Conservation (phyloP, 2,329 filamentous ascomycete species). For the Diaporthe humulicola region DNA sequence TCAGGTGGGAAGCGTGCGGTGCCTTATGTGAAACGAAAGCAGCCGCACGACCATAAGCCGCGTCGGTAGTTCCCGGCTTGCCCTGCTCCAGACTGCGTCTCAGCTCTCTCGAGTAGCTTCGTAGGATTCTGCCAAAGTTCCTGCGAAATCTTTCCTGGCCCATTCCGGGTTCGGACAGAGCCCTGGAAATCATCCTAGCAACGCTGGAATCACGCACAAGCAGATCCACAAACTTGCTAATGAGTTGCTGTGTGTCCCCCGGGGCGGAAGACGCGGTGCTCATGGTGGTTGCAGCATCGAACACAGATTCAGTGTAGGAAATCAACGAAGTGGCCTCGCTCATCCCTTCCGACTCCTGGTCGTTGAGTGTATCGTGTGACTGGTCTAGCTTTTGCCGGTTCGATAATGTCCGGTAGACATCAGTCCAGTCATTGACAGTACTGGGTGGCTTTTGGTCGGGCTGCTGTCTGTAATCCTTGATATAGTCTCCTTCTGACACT, state of each 20-base stretch:
- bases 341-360: not conserved
- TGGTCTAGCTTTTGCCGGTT: not conserved
- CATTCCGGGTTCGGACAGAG: not conserved
- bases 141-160: not conserved
- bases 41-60: not conserved
- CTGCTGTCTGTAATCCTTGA: not conserved
- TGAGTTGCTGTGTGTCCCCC: not conserved
- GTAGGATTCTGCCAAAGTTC: not conserved
- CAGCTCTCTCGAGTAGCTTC: slow-evolving; percentile 7
- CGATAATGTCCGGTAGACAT: not conserved
- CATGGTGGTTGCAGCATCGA: not conserved
- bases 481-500: not conserved
- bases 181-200: not conserved
- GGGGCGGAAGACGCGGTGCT: not conserved
- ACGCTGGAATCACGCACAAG: not conserved
- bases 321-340: not conserved
- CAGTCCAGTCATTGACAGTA: not conserved
- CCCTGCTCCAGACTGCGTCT: not conserved
- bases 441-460: not conserved
- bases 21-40: not conserved
- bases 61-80: not conserved
- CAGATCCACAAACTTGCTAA: not conserved
- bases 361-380: not conserved
- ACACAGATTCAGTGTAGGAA: not conserved
- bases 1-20: not conserved